Conservation (phyloP, 2,329 filamentous ascomycete species). For the Trichothecium sympodiale region DNA sequence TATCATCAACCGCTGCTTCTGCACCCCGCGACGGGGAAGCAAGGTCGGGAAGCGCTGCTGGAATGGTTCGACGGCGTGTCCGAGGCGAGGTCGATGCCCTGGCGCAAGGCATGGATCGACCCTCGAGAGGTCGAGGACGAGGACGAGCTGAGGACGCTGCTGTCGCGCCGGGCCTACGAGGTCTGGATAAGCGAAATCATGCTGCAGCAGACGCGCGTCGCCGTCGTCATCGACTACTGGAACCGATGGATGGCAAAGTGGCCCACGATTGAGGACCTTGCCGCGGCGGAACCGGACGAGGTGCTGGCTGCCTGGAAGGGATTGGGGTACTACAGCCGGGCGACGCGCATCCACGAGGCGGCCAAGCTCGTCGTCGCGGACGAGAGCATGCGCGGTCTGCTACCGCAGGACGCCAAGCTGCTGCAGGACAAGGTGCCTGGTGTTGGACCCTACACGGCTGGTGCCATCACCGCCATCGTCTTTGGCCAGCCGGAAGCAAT, state of each 20-base stretch:
- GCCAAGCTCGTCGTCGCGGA: slow-evolving; percentile 38
- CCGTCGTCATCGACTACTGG: slow-evolving; percentile 52
- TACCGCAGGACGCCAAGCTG: slow-evolving; percentile 34
- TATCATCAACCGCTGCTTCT: slow-evolving; percentile 43
- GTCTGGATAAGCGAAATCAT: slow-evolving; percentile 60
- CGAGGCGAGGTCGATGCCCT: slow-evolving; percentile 41
- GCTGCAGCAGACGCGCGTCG: slow-evolving; percentile 55
- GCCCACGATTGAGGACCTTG: slow-evolving; percentile 47
- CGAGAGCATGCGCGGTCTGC: slow-evolving; percentile 27
- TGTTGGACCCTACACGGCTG: slow-evolving; percentile 51
- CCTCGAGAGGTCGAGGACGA: slow-evolving; percentile 17
- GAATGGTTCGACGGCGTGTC: slow-evolving; percentile 40
- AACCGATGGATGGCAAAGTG: slow-evolving; percentile 49
- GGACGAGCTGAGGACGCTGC: slow-evolving; percentile 24
- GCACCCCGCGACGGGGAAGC: slow-evolving; percentile 16
- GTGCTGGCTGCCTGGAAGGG: slow-evolving; percentile 50
- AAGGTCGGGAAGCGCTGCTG: slow-evolving; percentile 28
- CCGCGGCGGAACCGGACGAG: slow-evolving; percentile 39
- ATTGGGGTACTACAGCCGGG: slow-evolving; percentile 54
- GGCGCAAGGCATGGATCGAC: slow-evolving; percentile 47
- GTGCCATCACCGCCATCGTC: slow-evolving; percentile 51
- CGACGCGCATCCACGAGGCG: slow-evolving; percentile 46
- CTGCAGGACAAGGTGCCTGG: slow-evolving; percentile 43
- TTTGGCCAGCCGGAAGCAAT: slow-evolving; percentile 48
- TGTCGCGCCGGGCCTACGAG: slow-evolving; percentile 49